These are phyloP conservation scores for Xylaria hypoxylon DNA, from an alignment of 2,329 filamentous ascomycete species.

Conservation along the genomic window DNA sequence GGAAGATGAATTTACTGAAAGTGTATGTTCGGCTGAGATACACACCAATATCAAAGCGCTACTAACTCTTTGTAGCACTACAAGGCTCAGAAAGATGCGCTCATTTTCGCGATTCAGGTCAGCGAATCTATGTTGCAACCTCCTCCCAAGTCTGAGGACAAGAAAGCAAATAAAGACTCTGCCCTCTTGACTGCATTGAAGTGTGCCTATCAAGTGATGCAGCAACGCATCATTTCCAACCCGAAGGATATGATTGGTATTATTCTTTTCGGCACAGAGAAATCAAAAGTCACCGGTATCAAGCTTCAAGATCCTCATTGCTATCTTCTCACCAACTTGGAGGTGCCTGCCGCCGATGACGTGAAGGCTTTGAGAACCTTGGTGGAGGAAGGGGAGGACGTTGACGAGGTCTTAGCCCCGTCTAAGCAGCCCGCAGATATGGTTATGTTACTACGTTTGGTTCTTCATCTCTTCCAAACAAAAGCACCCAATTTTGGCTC, in stretches of 20 bases:
- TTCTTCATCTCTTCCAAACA: slow-evolving; percentile 95
- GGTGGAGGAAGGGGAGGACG: slow-evolving; percentile 81
- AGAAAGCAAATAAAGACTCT: slow-evolving; percentile 82
- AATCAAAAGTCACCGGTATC: slow-evolving; percentile 57
- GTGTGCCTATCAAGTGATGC: slow-evolving; percentile 94
- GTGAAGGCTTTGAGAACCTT: slow-evolving; percentile 82
- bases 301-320: slow-evolving; percentile 83
- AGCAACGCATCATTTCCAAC: slow-evolving; percentile 97
- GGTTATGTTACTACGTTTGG: slow-evolving; percentile 91
- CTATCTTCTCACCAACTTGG: slow-evolving; percentile 89
- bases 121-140: slow-evolving; percentile 85
- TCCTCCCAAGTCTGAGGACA: slow-evolving; percentile 73
- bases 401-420: slow-evolving; percentile 75
- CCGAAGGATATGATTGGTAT: slow-evolving; percentile 98
- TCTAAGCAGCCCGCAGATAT: slow-evolving; percentile 79
- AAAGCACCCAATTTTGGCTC: slow-evolving; percentile 95
- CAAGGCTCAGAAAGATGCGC: slow-evolving; percentile 94
- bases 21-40: slow-evolving; percentile 53
- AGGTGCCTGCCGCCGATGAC: slow-evolving; percentile 86
- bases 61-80: slow-evolving; percentile 71
- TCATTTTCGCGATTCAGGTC: slow-evolving; percentile 95
- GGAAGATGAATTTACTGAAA: slow-evolving; percentile 75
- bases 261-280: slow-evolving; percentile 84
- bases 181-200: slow-evolving; percentile 87
- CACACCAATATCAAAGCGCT: slow-evolving; percentile 2